Percentiles rank a stretch among this genome's conserved stretches.
phyloP scores from a whole-genome alignment of 345 rosid species.

The Lumnitzera racemosa region DNA sequence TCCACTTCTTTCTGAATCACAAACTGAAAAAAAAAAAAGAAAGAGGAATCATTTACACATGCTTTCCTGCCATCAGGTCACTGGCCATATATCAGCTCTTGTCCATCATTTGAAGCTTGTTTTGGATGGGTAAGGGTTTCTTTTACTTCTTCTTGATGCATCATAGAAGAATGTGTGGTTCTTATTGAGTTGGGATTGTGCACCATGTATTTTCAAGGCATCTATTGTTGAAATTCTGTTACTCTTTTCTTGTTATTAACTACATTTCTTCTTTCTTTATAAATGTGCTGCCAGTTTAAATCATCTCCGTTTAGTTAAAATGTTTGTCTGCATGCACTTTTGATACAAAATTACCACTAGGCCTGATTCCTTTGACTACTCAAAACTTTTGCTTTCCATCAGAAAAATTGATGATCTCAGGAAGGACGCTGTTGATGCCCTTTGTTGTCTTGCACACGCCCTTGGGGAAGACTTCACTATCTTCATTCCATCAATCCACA shows the following conservation, averaged over 20 bases:
- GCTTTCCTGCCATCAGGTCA: constrained; percentile 54
- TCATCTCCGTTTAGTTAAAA: not conserved
- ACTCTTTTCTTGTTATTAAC: not conserved
- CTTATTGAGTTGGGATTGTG: not conserved
- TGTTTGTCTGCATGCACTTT: no score
- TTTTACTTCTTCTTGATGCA: not conserved
- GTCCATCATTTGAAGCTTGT: constrained; percentile 98
- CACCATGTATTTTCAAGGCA: no score
- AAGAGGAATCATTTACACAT: not conserved
- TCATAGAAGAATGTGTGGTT: not conserved
- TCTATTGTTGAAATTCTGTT: not conserved
- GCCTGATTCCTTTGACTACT: no score
- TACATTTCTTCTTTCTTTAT: not conserved
- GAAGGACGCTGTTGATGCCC: constrained; percentile 94
- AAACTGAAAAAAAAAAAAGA: no score
- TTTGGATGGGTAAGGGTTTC: constrained; percentile 68
- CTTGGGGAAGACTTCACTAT: constrained; percentile 97
- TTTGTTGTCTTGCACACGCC: constrained; percentile 96
- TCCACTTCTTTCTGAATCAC: no score
- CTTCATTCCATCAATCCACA: constrained; percentile 90
- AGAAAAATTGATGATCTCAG: constrained; percentile 90
- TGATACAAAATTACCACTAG: no score
- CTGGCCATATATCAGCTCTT: constrained; percentile 90
- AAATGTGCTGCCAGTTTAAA: no score
- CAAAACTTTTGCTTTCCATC: constrained; percentile 8